A percentile compares a stretch with the other conserved stretches of the same genome.
These are phyloP conservation scores for Yarrowia hollandica DNA, from an alignment of 805 yeast species.

Conservation along the genomic window DNA sequence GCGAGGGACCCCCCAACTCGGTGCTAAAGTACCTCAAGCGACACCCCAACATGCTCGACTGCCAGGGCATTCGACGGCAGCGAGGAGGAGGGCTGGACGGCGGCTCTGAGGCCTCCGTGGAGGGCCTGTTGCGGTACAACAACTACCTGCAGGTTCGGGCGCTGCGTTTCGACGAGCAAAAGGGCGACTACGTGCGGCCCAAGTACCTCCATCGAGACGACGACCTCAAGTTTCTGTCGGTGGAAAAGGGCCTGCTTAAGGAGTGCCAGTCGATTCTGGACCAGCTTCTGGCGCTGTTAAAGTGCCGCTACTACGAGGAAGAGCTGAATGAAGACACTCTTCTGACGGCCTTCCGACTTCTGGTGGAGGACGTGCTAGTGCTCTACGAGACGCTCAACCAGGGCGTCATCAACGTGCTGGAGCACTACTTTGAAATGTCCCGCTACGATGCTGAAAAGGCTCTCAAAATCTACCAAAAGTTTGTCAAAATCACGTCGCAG, in stretches of 20 bases:
- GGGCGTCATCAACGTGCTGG: conserved; percentile 90
- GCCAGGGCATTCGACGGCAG: conserved; percentile 32
- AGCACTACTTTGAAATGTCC: conserved; percentile 92
- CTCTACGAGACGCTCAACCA: conserved; percentile 89
- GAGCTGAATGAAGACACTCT: conserved; percentile 75
- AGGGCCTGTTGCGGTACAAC: conserved; percentile 59
- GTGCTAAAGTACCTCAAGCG: conserved; percentile 60
- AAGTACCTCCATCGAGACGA: conserved; percentile 53
- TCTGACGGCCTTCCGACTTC: conserved; percentile 78
- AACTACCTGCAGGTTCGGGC: conserved; percentile 70
- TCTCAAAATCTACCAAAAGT: conserved; percentile 75
- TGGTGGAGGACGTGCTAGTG: conserved; percentile 85
- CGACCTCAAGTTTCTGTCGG: conserved; percentile 60
- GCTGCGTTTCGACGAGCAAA: conserved; percentile 57
- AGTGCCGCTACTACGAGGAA: conserved; percentile 78
- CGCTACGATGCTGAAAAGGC: conserved; percentile 84
- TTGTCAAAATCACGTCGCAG: conserved; percentile 80
- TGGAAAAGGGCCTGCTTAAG: conserved; percentile 77
- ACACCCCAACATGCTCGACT: conserved; percentile 54
- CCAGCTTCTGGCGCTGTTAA: conserved; percentile 73
- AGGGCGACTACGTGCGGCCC: conserved; percentile 68
- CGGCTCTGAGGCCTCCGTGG: conserved; percentile 40
- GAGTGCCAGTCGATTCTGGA: conserved; percentile 82
- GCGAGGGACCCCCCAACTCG: conserved; percentile 85
- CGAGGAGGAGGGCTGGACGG: conserved; percentile 33